Evolutionary conservation across 2,329 filamentous ascomycete species (phyloP).

Genomic region (Phaeosphaeria sp.): DNA sequence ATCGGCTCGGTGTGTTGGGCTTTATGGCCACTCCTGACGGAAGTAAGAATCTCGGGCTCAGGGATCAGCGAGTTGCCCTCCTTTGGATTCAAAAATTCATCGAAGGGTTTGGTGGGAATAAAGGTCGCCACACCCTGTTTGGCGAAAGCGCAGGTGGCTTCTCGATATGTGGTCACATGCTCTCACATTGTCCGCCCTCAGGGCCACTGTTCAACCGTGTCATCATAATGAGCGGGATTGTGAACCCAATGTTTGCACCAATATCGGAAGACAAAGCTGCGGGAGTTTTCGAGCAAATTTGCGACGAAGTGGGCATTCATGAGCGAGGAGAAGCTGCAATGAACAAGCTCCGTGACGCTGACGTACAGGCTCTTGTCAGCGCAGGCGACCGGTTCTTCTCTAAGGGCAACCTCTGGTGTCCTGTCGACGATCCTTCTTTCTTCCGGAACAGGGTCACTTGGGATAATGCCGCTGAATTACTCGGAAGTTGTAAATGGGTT

Average conservation of each 20-base stretch:
- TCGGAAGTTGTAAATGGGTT: constrained; percentile 48
- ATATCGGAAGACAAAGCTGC: constrained; percentile 9
- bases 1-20: constrained; percentile 35
- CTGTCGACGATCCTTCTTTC: constrained; percentile 18
- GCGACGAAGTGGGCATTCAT: constrained; percentile 28
- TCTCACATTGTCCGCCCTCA: constrained; percentile 10
- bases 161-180: constrained; percentile 33
- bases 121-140: constrained; percentile 41
- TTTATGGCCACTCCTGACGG: constrained; percentile 51
- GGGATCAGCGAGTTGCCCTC: constrained; percentile 44
- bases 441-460: constrained; percentile 28
- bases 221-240: constrained; percentile 28
- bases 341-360: constrained; percentile 10
- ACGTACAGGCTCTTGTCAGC: constrained; percentile 19
- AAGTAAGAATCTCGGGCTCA: constrained; percentile 34
- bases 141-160: constrained; percentile 57
- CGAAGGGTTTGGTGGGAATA: constrained; percentile 45
- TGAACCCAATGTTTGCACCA: constrained; percentile 22
- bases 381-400: constrained; percentile 9
- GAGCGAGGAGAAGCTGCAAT: constrained; percentile 17
- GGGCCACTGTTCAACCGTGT: constrained; percentile 28
- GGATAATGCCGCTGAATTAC: constrained; percentile 21
- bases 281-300: constrained; percentile 14
- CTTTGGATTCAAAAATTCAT: constrained; percentile 47
- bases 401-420: constrained; percentile 15